Conservation (phyloP, 345 rosid species). For the Physaria fendleri region DNA sequence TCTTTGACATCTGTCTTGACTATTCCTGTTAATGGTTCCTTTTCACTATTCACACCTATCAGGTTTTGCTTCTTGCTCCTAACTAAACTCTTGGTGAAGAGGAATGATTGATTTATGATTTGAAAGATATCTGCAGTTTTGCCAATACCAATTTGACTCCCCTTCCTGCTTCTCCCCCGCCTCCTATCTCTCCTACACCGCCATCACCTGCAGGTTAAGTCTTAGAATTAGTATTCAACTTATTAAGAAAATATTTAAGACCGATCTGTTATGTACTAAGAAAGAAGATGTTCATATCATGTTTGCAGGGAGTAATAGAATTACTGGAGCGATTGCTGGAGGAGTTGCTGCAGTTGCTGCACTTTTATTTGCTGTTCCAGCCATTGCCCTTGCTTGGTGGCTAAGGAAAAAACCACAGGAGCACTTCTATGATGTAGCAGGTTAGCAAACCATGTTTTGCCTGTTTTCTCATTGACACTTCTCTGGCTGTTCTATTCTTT, state of each 20-base stretch:
- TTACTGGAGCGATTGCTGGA: conserved; percentile 86
- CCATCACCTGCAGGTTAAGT: conserved; percentile 32
- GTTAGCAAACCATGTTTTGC: conserved; percentile 36
- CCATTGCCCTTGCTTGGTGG: conserved; percentile 75
- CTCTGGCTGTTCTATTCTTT: conserved; percentile 2
- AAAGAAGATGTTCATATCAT: conserved; percentile 17
- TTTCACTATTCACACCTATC: conserved; percentile 40
- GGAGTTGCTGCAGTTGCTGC: conserved; percentile 99
- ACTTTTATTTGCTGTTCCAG: conserved; percentile 86
- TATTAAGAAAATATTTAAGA: neutral
- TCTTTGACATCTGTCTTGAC: conserved; percentile 35
- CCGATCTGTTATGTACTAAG: conserved; percentile 5
- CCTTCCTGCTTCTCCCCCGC: conserved; percentile 30
- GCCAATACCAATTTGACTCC: conserved; percentile 23
- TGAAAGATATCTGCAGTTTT: conserved; percentile 27
- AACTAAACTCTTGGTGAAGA: neutral
- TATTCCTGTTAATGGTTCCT: conserved; percentile 39
- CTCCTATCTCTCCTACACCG: conserved; percentile 32
- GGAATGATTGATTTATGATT: conserved; percentile 7
- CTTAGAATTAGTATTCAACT: neutral
- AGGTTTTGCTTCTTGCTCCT: conserved; percentile 26
- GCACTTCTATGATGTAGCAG: conserved; percentile 93
- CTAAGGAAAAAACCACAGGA: conserved; percentile 71
- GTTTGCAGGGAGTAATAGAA: conserved; percentile 44
- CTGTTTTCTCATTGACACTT: neutral